phyloP scores from a whole-genome alignment of 306 rosid species.

The Cucurbita maxima region DNA sequence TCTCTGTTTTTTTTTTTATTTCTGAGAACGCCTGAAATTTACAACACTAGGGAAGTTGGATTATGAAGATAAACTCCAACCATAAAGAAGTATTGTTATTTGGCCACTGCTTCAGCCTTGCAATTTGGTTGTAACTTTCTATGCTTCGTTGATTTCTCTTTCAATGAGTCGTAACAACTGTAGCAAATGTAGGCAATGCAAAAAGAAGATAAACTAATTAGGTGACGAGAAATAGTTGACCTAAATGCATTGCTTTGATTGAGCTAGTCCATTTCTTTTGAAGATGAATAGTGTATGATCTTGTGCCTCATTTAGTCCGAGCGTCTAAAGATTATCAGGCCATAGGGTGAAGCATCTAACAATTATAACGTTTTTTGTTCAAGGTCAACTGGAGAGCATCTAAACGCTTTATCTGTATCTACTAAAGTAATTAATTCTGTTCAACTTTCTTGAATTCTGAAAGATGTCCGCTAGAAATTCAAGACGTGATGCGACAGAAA shows the following conservation, averaged over 20 bases:
- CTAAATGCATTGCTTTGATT: not conserved
- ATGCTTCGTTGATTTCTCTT: not conserved
- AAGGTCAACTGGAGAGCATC: not conserved
- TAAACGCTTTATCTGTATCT: not conserved
- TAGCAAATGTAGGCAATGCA: not conserved
- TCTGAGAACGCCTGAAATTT: not conserved
- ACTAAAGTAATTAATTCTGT: not conserved
- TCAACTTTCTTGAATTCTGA: slow-evolving; percentile 15
- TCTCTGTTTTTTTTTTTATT: not conserved
- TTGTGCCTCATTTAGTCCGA: not conserved
- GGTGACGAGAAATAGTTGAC: too few species aligned
- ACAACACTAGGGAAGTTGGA: not conserved
- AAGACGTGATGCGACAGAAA: slow-evolving; percentile 23
- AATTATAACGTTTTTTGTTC: not conserved
- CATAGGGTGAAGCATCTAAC: not conserved
- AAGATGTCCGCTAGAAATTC: slow-evolving; percentile 32
- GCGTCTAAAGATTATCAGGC: not conserved
- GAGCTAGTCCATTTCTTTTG: not conserved
- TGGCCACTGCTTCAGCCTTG: too few species aligned
- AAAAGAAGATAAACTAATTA: not conserved
- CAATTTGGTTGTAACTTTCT: too few species aligned
- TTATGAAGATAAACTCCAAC: not conserved
- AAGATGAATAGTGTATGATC: not conserved
- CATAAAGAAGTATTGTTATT: not conserved
- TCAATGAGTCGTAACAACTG: not conserved